phyloP scores from a whole-genome alignment of 2,329 filamentous ascomycete genomes.

The Didymella glomerata region DNA sequence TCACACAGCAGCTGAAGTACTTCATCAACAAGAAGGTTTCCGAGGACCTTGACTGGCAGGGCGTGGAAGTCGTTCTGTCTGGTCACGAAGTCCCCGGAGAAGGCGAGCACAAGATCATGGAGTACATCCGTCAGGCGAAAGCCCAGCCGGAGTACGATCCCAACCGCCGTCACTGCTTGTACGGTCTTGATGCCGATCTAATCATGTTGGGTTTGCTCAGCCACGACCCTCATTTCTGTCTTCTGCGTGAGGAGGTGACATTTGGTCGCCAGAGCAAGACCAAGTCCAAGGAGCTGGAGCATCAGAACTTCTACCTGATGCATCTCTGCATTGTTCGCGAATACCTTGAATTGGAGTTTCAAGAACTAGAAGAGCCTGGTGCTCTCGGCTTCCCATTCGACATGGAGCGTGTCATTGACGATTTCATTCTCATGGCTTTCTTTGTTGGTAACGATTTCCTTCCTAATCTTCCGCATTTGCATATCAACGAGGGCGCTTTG shows the following conservation, averaged over 20 bases:
- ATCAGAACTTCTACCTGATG: slow-evolving; percentile 98
- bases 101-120: slow-evolving; percentile 99
- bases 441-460: slow-evolving; percentile 99
- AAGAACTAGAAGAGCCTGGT: slow-evolving; percentile 81
- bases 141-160: slow-evolving; percentile 91
- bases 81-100: slow-evolving; percentile 98
- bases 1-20: slow-evolving; percentile 93
- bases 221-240: slow-evolving; percentile 97
- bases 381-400: slow-evolving; percentile 81
- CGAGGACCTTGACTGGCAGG: slow-evolving; percentile 97
- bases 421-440: slow-evolving; percentile 99
- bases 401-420: slow-evolving; percentile 95
- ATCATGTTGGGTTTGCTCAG: slow-evolving; percentile 98
- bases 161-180: slow-evolving; percentile 95
- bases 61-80: slow-evolving; percentile 92
- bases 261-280: slow-evolving; percentile 88
- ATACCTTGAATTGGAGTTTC: slow-evolving; percentile 96
- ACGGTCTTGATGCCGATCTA: slow-evolving; percentile 94
- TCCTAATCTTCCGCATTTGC: slow-evolving; percentile 91
- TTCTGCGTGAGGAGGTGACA: slow-evolving; percentile 95
- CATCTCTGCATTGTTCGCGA: slow-evolving; percentile 97
- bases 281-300: slow-evolving; percentile 95
- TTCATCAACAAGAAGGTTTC: slow-evolving; percentile 99
- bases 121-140: slow-evolving; percentile 98
- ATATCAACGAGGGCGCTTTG: slow-evolving; percentile 97